Conservation (phyloP, 495 filamentous ascomycete genomes). For the Hyaloscypha finlandica region DNA sequence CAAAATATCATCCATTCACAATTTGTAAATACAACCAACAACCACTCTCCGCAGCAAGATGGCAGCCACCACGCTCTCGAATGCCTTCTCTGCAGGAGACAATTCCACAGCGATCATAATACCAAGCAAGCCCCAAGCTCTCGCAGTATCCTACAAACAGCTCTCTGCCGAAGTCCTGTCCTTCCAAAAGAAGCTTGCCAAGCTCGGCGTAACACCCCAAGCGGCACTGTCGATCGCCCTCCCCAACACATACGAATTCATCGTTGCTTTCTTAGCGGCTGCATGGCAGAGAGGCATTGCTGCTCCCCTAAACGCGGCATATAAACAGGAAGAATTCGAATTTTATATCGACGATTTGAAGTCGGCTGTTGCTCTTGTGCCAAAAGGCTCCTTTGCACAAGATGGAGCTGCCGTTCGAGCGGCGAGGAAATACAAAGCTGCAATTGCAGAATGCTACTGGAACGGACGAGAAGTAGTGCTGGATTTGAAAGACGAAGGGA, state of each 20-base stretch:
- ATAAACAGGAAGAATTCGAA: constrained; percentile 86
- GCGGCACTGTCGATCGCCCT: constrained; percentile 75
- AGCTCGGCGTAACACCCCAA: constrained; percentile 62
- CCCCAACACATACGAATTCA: constrained; percentile 79
- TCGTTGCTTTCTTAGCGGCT: constrained; percentile 76
- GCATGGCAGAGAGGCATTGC: constrained; percentile 78
- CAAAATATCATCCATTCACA: background rate
- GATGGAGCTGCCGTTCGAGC: constrained; percentile 70
- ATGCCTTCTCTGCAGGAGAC: constrained; percentile 28
- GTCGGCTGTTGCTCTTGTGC: constrained; percentile 72
- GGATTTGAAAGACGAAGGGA: constrained; percentile 72
- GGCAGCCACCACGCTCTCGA: constrained; percentile 33
- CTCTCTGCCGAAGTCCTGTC: constrained; percentile 59
- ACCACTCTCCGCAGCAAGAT: constrained; percentile 10
- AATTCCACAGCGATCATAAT: constrained; percentile 61
- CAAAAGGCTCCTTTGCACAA: constrained; percentile 61
- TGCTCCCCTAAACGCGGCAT: constrained; percentile 78
- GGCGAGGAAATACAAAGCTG: constrained; percentile 71
- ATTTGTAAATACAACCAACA: constrained; percentile 1
- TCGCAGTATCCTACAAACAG: constrained; percentile 63
- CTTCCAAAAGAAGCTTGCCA: constrained; percentile 73
- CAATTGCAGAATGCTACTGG: constrained; percentile 82
- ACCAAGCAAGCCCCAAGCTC: constrained; percentile 56
- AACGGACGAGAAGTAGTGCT: constrained; percentile 65
- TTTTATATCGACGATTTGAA: constrained; percentile 86